Evolutionary conservation across 352 stramenopile genomes (phyloP).

Genomic region (Globisporangium irregulare): DNA sequence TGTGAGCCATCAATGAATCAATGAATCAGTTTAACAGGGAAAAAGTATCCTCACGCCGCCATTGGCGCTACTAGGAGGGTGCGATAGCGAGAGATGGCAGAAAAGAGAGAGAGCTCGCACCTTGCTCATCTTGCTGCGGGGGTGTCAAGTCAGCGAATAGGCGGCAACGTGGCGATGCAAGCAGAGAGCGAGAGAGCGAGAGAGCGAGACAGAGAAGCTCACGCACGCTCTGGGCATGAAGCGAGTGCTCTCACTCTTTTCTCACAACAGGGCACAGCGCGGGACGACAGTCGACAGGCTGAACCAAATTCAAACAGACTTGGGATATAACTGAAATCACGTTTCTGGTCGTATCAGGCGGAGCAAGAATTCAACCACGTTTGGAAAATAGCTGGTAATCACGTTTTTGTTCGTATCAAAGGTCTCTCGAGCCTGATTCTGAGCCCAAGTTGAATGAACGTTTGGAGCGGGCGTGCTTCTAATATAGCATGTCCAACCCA

Average conservation of each 20-base stretch:
- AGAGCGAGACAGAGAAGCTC: not conserved
- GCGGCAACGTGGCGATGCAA: not conserved
- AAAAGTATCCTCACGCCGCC: constrained; percentile 9
- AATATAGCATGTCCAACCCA: not conserved
- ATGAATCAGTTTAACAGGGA: not conserved
- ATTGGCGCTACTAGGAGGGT: not conserved
- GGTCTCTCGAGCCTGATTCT: not conserved
- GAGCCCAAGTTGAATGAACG: not conserved
- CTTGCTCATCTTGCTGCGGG: constrained; percentile 2
- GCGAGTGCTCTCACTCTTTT: constrained; percentile 9
- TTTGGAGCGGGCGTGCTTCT: not conserved
- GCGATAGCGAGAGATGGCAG: not conserved
- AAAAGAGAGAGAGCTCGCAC: not conserved
- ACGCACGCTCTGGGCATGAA: constrained; percentile 2
- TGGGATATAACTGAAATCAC: no score
- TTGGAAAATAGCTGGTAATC: no score
- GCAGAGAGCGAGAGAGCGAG: not conserved
- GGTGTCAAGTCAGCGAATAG: constrained; percentile 1
- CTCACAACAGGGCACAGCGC: not conserved
- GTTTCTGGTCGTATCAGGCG: no score
- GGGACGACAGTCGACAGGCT: not conserved
- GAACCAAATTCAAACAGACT: no score
- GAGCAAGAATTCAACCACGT: no score
- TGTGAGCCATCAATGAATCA: not conserved
- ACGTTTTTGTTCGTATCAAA: no score